A percentile compares a stretch with the other conserved stretches of the same genome.
These are phyloP conservation scores for Nicotiana otophora DNA, from an alignment of 257 asterid genomes.

Conservation along the genomic window DNA sequence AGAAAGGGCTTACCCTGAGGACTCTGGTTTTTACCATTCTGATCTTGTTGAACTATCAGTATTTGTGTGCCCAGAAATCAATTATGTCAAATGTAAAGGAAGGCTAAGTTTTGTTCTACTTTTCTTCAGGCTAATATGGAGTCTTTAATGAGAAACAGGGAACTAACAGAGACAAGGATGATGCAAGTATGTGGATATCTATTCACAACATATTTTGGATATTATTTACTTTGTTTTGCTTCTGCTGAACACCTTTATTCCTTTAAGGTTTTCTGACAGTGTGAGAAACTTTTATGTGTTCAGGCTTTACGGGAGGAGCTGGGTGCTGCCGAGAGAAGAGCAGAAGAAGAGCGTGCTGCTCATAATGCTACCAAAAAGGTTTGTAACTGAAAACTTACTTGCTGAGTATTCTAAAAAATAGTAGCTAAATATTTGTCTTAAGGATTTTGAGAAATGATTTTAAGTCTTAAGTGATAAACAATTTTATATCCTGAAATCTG, in stretches of 20 bases:
- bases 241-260: neutral
- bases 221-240: neutral
- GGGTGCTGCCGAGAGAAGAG: conserved; percentile 88
- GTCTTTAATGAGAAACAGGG: conserved; percentile 88
- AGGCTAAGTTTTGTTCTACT: conserved; percentile 4
- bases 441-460: neutral
- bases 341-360: conserved; percentile 95
- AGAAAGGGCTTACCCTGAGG: neutral
- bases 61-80: neutral
- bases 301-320: conserved; percentile 96
- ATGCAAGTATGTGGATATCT: conserved; percentile 72
- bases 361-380: conserved; percentile 91
- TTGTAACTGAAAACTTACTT: conserved; percentile 6
- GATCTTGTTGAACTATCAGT: neutral
- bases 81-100: neutral
- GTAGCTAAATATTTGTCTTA: neutral
- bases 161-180: conserved; percentile 98
- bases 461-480: neutral
- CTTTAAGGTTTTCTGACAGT: neutral
- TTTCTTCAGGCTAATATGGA: conserved; percentile 76
- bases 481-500: conserved; percentile 1
- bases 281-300: conserved; percentile 4
- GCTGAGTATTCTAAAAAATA: neutral
- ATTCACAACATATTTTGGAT: neutral
- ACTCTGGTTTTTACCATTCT: neutral